Conservation (phyloP, 306 rosid genomes). For the Pyrus betulifolia region DNA sequence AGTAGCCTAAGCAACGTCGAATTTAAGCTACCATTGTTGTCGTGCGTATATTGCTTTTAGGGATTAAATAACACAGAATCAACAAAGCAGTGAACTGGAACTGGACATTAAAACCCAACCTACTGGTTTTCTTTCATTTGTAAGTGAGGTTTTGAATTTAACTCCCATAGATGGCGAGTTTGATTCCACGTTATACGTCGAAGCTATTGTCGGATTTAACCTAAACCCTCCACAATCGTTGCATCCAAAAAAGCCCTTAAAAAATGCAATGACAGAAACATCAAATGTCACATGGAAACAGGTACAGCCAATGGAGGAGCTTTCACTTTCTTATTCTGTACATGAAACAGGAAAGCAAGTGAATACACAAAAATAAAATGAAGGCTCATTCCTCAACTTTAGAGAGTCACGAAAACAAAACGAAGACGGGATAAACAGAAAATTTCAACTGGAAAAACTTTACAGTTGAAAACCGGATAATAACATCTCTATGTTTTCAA, state of each 20-base stretch:
- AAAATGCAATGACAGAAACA: background rate
- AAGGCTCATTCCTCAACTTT: background rate
- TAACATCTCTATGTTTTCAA: background rate
- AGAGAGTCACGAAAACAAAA: background rate
- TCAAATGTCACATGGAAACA: background rate
- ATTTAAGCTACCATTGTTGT: too few species aligned
- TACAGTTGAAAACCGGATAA: background rate
- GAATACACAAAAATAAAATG: background rate
- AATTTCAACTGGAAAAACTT: background rate
- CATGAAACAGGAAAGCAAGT: background rate
- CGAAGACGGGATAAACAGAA: background rate
- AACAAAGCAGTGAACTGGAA: too few species aligned
- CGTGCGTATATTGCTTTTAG: too few species aligned
- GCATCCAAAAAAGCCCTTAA: too few species aligned
- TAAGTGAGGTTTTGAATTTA: too few species aligned
- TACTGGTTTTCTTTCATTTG: too few species aligned
- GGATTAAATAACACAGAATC: too few species aligned
- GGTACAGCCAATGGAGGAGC: background rate
- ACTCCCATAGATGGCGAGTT: too few species aligned
- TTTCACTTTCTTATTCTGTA: background rate
- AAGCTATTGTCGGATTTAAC: too few species aligned
- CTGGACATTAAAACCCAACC: background rate
- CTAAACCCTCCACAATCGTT: too few species aligned
- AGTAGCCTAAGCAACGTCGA: too few species aligned
- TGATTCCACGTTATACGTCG: too few species aligned